Conservation (phyloP, 345 rosid genomes). For the Eucalyptus urophylla region DNA sequence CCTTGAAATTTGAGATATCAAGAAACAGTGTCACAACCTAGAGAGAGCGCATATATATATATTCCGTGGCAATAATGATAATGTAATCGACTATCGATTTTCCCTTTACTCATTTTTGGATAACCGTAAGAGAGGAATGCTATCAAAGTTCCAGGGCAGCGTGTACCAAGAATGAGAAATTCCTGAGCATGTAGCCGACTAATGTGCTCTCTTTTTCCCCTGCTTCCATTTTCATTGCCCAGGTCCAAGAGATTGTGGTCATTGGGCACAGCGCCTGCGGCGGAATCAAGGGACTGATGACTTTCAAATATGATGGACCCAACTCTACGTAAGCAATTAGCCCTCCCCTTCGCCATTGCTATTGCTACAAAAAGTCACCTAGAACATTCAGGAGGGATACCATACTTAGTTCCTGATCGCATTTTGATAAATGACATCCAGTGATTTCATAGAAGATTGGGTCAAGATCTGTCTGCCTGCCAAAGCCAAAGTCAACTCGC, state of each 20-base stretch:
- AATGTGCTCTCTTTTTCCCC: not conserved
- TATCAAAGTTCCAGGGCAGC: not conserved
- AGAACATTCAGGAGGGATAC: not conserved
- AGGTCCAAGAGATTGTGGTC: constrained; percentile 80
- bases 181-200: not conserved
- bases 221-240: not conserved
- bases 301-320: constrained; percentile 58
- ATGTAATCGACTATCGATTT: not conserved
- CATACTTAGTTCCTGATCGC: not conserved
- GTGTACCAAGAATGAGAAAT: not conserved
- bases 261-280: constrained; percentile 95
- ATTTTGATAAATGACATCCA: constrained; percentile 5
- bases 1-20: not conserved
- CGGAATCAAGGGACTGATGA: constrained; percentile 96
- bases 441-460: constrained; percentile 98
- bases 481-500: constrained; percentile 51
- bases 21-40: not conserved
- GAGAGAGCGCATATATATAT: not conserved
- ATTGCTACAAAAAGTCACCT: not conserved
- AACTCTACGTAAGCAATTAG: constrained; percentile 46
- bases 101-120: not conserved
- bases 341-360: not conserved
- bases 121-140: not conserved
- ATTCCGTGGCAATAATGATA: not conserved
- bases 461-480: constrained; percentile 73